Evolutionary conservation across 345 rosid genomes (phyloP), one percentile per base, ranked within the genome.

Genomic region (Combretum micranthum): DNA sequence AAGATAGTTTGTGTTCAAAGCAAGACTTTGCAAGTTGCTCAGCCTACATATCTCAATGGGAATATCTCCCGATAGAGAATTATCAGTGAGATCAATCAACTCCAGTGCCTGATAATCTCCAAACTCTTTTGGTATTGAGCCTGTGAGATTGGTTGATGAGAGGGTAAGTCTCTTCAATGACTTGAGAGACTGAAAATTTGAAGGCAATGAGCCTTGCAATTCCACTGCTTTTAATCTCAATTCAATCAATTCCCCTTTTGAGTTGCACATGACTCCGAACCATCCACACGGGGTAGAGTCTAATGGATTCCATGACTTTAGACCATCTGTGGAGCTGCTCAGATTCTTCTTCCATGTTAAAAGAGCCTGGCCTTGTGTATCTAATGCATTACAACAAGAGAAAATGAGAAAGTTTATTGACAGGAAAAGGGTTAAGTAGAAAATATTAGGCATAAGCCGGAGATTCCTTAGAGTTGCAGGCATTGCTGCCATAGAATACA

Each of bases 401-500:
- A 49, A 56, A 18, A 58, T 18, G 59, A 72, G 59, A 43, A 56
- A 66, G 68, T 44, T 52, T 52, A 62, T 23, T 2, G 71, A 62
- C 5, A 71, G 63, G 42, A 66, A 32, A 2, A 65, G 53, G 66
- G 58, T 55, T 61, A 58, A 44, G 44, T 57, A 59, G 69, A 72
- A 58, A 50, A 65, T 56, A 51, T 64, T 52, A 19, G 65, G 61
- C 56, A 55, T 45, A 55, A 47, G 64, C 16, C 43, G 59, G 56
- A 48, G 63, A 52, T 77, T 73, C 50, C 73, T 73, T 67, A 49
- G 71, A 64, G 64, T 44, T 62, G 75, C 66, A 73, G 81, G 56
- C 81, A 77, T 77, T 69, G 63, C 61, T 57, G 57, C 6, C 17
- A 59, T 43, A 42, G 44, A 13, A 44, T 22, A 45, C 50, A 50